These are phyloP conservation scores for Hysterium pulicare DNA, from an alignment of 2,329 filamentous ascomycete genomes.

Conservation along the genomic window DNA sequence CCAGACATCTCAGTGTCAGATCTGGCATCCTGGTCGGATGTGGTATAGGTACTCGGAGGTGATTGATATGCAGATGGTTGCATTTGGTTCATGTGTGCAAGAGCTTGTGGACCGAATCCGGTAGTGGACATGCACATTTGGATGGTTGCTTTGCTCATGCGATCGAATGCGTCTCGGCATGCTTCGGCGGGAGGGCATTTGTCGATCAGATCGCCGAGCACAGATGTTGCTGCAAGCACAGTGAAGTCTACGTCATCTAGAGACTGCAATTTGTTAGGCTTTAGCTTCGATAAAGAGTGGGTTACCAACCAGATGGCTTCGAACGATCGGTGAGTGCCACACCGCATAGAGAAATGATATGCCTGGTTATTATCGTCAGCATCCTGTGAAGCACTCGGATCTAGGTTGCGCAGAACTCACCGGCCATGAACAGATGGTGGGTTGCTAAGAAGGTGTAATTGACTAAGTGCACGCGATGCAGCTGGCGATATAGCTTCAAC, in stretches of 20 bases:
- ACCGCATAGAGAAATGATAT: slow-evolving; percentile 95
- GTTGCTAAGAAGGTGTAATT: slow-evolving; percentile 96
- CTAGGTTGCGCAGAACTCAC: slow-evolving; percentile 44
- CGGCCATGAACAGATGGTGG: slow-evolving; percentile 95
- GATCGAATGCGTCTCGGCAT: slow-evolving; percentile 89
- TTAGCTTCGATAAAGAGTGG: neutral
- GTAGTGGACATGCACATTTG: slow-evolving; percentile 90
- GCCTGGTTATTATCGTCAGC: slow-evolving; percentile 40
- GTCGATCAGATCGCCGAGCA: slow-evolving; percentile 85
- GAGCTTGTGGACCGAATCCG: slow-evolving; percentile 61
- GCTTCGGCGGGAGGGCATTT: slow-evolving; percentile 95
- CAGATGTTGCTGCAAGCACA: slow-evolving; percentile 86
- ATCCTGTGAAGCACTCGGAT: slow-evolving; percentile 4
- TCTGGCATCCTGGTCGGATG: slow-evolving; percentile 28
- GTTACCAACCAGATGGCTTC: slow-evolving; percentile 67
- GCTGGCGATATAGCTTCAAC: slow-evolving; percentile 80
- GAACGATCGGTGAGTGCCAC: slow-evolving; percentile 89
- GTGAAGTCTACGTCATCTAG: slow-evolving; percentile 99
- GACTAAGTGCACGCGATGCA: slow-evolving; percentile 83
- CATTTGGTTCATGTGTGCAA: slow-evolving; percentile 17
- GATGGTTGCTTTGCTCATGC: slow-evolving; percentile 92
- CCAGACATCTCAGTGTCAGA: slow-evolving; percentile 34
- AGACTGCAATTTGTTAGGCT: slow-evolving; percentile 45
- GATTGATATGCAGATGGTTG: slow-evolving; percentile 11
- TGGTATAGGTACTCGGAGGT: slow-evolving; percentile 13